A percentile compares a stretch with the other conserved stretches of the same genome.
These are phyloP conservation scores for Epichloe gansuensis DNA, from an alignment of 2,329 filamentous ascomycete genomes.

Conservation along the genomic window DNA sequence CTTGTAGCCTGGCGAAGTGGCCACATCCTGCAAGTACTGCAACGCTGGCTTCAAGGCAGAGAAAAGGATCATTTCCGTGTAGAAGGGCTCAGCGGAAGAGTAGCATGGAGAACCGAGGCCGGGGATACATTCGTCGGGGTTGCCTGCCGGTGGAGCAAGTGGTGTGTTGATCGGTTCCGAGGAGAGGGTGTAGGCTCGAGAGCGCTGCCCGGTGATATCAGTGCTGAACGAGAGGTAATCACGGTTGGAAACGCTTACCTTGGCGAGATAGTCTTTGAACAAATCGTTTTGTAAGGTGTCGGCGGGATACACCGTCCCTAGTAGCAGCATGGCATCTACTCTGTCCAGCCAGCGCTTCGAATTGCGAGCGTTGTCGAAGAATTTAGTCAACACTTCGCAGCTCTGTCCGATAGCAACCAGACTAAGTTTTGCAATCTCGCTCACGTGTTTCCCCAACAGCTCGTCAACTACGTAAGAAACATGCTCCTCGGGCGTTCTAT, in stretches of 20 bases:
- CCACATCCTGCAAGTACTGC: constrained; percentile 47
- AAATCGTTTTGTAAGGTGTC: constrained; percentile 27
- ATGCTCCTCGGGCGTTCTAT: constrained; percentile 46
- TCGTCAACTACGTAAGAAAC: constrained; percentile 52
- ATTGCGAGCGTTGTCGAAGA: constrained; percentile 42
- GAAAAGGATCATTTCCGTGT: constrained; percentile 51
- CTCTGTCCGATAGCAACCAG: constrained; percentile 60
- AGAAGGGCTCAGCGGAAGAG: constrained; percentile 48
- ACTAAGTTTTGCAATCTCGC: constrained; percentile 44
- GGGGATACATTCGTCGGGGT: constrained; percentile 27
- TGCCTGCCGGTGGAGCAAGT: constrained; percentile 39
- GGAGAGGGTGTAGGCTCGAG: constrained; percentile 48
- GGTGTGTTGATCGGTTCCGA: constrained; percentile 36
- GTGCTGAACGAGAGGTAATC: too few species aligned
- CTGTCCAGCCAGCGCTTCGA: constrained; percentile 32
- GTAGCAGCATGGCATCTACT: constrained; percentile 34
- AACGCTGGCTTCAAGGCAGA: constrained; percentile 40
- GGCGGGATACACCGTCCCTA: constrained; percentile 33
- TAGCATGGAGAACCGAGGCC: constrained; percentile 52
- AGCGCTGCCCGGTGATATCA: constrained; percentile 29
- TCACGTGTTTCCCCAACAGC: constrained; percentile 39
- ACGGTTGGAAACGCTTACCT: constrained; percentile 24
- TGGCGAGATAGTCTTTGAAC: constrained; percentile 37
- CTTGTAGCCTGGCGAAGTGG: constrained; percentile 23
- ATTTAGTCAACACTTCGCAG: constrained; percentile 42